Percentiles rank a stretch among this genome's conserved stretches.
Conservation (phyloP, 2,329 filamentous ascomycete species). For the Lachnellula suecica region DNA sequence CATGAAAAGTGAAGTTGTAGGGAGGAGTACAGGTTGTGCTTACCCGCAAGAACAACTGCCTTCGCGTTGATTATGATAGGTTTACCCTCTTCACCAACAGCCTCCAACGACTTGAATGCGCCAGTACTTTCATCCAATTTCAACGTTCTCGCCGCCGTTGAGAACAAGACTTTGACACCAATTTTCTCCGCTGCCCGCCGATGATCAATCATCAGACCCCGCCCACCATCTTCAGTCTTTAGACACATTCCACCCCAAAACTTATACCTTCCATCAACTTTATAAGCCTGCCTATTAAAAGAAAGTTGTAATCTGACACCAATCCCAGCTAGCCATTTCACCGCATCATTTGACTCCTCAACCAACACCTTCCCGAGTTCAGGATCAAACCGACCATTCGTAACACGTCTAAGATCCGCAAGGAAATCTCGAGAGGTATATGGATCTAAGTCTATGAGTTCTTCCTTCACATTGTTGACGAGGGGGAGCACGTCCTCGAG, state of each 20-base stretch:
- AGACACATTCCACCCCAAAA: constrained; percentile 69
- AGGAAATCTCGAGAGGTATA: constrained; percentile 56
- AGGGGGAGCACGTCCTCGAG: constrained; percentile 57
- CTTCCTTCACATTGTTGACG: constrained; percentile 57
- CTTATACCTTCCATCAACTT: constrained; percentile 57
- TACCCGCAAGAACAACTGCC: constrained; percentile 47
- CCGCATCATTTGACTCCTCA: constrained; percentile 45
- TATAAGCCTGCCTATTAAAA: constrained; percentile 66
- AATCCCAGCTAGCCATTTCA: constrained; percentile 55
- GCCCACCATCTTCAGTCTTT: constrained; percentile 58
- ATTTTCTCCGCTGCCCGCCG: constrained; percentile 40
- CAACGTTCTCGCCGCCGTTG: constrained; percentile 44
- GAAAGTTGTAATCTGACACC: constrained; percentile 59
- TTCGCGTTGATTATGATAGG: constrained; percentile 33
- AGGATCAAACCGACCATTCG: constrained; percentile 50
- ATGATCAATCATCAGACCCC: constrained; percentile 54
- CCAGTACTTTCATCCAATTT: constrained; percentile 33
- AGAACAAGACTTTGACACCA: constrained; percentile 46
- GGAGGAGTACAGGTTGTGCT: background rate
- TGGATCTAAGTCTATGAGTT: constrained; percentile 55
- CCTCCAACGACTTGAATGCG: constrained; percentile 31
- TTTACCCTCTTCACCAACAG: constrained; percentile 25
- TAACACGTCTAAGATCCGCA: constrained; percentile 56
- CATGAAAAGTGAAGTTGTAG: too few species aligned
- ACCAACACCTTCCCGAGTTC: constrained; percentile 49